Conservation (phyloP, 140 eudicot genomes). For the Anethum foeniculum region DNA sequence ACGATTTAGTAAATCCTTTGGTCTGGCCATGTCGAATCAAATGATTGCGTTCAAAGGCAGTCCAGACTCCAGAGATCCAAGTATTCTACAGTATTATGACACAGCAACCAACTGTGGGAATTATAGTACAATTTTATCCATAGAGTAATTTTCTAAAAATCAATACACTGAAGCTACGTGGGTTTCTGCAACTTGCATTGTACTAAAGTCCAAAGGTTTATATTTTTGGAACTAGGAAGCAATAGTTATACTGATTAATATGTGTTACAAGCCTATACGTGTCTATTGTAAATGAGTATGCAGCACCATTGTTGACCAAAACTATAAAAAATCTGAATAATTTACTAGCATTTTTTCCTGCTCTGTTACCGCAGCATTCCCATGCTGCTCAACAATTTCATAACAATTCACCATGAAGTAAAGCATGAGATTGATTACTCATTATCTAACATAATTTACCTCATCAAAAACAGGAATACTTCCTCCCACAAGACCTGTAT, state of each 20-base stretch:
- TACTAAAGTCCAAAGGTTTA: background rate
- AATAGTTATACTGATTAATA: background rate
- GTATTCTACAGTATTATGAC: background rate
- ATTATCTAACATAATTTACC: conserved; percentile 28
- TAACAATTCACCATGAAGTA: background rate
- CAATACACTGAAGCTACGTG: background rate
- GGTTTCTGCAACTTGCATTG: background rate
- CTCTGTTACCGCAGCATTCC: background rate
- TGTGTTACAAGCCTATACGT: background rate
- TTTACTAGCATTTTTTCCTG: background rate
- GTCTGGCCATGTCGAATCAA: background rate
- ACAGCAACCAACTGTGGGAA: background rate
- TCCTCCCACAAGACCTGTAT: conserved; percentile 99
- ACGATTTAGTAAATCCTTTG: background rate
- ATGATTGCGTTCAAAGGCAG: background rate
- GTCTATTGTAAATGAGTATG: background rate
- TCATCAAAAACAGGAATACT: conserved; percentile 96
- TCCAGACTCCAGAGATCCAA: background rate
- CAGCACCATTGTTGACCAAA: background rate
- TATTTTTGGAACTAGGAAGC: background rate
- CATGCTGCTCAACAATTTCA: background rate
- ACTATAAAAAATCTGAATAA: background rate
- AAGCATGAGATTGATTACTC: background rate
- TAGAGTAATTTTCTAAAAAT: background rate
- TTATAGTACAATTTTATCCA: background rate